phyloP scores from a whole-genome alignment of 2,329 filamentous ascomycete genomes.

The Aspergillus pseudotamarii region DNA sequence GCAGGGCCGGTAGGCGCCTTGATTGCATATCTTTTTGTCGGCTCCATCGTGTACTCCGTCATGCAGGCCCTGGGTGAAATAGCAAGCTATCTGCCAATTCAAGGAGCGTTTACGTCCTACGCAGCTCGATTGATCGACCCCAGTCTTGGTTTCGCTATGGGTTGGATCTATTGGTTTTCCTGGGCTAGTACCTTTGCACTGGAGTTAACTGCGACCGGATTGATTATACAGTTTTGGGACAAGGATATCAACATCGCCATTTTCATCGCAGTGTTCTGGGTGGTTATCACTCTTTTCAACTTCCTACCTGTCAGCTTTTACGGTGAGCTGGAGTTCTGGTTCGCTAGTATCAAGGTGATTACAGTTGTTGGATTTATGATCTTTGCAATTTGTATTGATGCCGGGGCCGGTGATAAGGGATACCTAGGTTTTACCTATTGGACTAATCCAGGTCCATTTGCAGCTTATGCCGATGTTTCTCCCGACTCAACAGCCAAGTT shows the following conservation, averaged over 20 bases:
- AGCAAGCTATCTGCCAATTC: constrained; percentile 75
- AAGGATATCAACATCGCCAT: constrained; percentile 65
- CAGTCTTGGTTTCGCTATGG: constrained; percentile 74
- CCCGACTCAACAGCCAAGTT: constrained; percentile 56
- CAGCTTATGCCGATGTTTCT: constrained; percentile 48
- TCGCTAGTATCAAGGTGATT: constrained; percentile 75
- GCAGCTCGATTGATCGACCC: constrained; percentile 74
- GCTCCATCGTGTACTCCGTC: constrained; percentile 72
- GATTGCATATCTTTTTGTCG: constrained; percentile 70
- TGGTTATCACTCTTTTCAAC: constrained; percentile 69
- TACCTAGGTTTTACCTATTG: constrained; percentile 75
- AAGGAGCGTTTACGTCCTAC: constrained; percentile 76
- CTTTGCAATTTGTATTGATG: constrained; percentile 75
- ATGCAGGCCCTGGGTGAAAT: constrained; percentile 71
- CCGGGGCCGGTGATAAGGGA: constrained; percentile 68
- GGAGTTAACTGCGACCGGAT: constrained; percentile 70
- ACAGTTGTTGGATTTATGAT: constrained; percentile 76
- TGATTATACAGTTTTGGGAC: constrained; percentile 78
- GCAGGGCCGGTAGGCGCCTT: constrained; percentile 68
- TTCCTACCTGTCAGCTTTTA: constrained; percentile 73
- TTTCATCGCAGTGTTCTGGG: constrained; percentile 74
- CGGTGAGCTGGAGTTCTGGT: constrained; percentile 78
- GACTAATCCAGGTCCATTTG: constrained; percentile 69
- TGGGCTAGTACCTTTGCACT: constrained; percentile 74
- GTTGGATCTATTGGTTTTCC: constrained; percentile 82